Conservation (phyloP, 257 asterid genomes). For the Leonotis leonurus region DNA sequence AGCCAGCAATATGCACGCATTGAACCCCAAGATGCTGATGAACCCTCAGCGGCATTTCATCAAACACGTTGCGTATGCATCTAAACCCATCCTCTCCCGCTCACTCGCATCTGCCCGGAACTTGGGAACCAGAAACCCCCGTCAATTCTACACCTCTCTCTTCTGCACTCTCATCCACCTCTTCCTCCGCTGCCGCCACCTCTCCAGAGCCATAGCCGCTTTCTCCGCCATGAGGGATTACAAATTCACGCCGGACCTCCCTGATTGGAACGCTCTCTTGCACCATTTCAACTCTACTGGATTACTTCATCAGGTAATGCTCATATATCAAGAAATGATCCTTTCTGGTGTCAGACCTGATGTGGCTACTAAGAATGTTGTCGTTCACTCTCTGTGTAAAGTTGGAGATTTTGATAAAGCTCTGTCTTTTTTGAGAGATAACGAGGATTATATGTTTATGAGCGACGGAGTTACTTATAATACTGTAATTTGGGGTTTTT, state of each 20-base stretch:
- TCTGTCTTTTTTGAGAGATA: conserved; percentile 42
- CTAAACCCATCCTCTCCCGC: not conserved
- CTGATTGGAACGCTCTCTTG: conserved; percentile 56
- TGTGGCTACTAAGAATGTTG: conserved; percentile 58
- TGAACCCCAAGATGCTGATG: conserved; percentile 14
- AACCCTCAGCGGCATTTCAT: conserved; percentile 37
- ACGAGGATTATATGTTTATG: conserved; percentile 22
- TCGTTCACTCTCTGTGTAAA: conserved; percentile 63
- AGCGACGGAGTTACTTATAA: conserved; percentile 67
- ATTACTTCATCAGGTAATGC: conserved; percentile 54
- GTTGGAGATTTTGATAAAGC: conserved; percentile 48
- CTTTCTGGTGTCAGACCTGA: conserved; percentile 42
- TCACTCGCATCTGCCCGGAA: not conserved
- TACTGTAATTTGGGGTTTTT: conserved; percentile 86
- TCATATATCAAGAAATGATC: conserved; percentile 56
- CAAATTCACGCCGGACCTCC: conserved; percentile 42
- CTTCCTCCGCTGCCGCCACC: conserved; percentile 71
- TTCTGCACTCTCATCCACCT: conserved; percentile 83
- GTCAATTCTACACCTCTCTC: conserved; percentile 44
- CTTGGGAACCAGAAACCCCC: conserved; percentile 13
- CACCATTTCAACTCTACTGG: conserved; percentile 66
- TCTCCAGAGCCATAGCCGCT: conserved; percentile 52
- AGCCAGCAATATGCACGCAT: not conserved
- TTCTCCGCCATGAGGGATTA: conserved; percentile 62
- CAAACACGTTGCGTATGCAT: conserved; percentile 31